phyloP scores from a whole-genome alignment of 345 rosid species.

The Jatropha curcas region DNA sequence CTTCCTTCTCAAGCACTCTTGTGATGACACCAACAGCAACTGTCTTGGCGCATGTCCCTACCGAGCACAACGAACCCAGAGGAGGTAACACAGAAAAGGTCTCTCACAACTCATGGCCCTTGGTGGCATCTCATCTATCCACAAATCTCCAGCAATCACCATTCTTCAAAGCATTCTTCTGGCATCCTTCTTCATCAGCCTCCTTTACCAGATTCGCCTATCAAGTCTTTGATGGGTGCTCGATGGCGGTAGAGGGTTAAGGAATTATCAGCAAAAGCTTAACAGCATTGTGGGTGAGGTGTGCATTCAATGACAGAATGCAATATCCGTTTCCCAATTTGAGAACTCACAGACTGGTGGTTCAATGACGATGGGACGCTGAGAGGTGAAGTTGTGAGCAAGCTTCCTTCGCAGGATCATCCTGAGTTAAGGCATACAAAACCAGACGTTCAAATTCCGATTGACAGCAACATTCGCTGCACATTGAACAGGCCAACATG shows the following conservation, averaged over 20 bases:
- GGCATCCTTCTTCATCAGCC: conserved; percentile 45
- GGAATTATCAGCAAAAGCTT: too few relatives aligned
- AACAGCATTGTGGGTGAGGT: conserved; percentile 44
- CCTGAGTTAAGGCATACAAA: conserved; percentile 43
- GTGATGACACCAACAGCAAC: too few relatives aligned
- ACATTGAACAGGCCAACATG: conserved; percentile 47
- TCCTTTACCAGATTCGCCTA: conserved; percentile 46
- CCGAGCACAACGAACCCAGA: conserved; percentile 40
- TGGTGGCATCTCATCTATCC: conserved; percentile 44
- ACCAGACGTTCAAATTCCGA: conserved; percentile 49
- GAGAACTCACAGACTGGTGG: conserved; percentile 49
- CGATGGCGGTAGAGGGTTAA: too few relatives aligned
- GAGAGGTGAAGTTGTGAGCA: conserved; percentile 40
- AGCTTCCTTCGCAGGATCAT: conserved; percentile 45
- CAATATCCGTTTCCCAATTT: conserved; percentile 46
- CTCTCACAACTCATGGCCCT: too few relatives aligned
- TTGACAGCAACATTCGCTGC: conserved; percentile 45
- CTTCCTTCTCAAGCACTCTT: too few relatives aligned
- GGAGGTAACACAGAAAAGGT: conserved; percentile 42
- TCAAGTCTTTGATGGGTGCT: conserved; percentile 41
- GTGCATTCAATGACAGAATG: conserved; percentile 46
- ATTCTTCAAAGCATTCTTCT: conserved; percentile 47
- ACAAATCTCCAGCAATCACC: conserved; percentile 47
- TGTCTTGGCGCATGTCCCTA: conserved; percentile 47
- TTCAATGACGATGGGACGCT: conserved; percentile 48